Evolutionary conservation across 345 rosid species (phyloP).

Genomic region (Sisymbrium irio): DNA sequence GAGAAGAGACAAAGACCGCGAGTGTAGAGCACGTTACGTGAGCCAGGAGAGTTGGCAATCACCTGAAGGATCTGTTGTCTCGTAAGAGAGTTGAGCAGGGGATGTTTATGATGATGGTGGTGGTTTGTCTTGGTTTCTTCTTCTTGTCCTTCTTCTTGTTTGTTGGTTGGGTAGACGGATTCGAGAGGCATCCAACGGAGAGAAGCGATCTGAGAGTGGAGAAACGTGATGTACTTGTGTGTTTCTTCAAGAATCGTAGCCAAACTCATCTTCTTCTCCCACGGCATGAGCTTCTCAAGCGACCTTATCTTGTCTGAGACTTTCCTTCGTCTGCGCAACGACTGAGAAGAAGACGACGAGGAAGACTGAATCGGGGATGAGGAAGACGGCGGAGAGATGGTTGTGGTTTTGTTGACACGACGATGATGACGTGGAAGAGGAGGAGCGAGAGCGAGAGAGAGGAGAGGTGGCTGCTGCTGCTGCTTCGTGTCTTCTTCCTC

Average conservation of each 20-base stretch:
- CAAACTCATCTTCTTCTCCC: constrained; percentile 52
- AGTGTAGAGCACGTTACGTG: constrained; percentile 43
- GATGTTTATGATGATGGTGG: too few species aligned
- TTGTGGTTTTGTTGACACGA: too few species aligned
- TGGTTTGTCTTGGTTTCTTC: too few species aligned
- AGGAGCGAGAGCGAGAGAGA: background rate
- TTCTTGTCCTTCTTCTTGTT: background rate
- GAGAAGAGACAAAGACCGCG: constrained; percentile 46
- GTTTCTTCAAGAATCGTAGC: constrained; percentile 57
- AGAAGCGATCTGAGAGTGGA: constrained; percentile 53
- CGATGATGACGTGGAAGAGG: background rate
- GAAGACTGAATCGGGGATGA: background rate
- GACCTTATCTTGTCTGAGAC: constrained; percentile 47
- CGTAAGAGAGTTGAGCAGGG: constrained; percentile 31
- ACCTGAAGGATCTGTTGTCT: constrained; percentile 53
- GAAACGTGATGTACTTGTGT: constrained; percentile 50
- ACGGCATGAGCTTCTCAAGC: constrained; percentile 61
- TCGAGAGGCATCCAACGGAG: constrained; percentile 52
- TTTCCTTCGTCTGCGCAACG: constrained; percentile 28
- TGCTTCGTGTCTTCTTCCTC: background rate
- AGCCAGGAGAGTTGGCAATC: constrained; percentile 45
- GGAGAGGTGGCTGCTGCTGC: too few species aligned
- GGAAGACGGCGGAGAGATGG: constrained; percentile 1
- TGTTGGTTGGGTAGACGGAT: constrained; percentile 8
- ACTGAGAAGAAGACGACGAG: background rate